Evolutionary conservation across 2,329 filamentous ascomycete species (phyloP), one percentile per base, ranked within the genome.

Genomic region (Thielaviopsis ethacetica): DNA sequence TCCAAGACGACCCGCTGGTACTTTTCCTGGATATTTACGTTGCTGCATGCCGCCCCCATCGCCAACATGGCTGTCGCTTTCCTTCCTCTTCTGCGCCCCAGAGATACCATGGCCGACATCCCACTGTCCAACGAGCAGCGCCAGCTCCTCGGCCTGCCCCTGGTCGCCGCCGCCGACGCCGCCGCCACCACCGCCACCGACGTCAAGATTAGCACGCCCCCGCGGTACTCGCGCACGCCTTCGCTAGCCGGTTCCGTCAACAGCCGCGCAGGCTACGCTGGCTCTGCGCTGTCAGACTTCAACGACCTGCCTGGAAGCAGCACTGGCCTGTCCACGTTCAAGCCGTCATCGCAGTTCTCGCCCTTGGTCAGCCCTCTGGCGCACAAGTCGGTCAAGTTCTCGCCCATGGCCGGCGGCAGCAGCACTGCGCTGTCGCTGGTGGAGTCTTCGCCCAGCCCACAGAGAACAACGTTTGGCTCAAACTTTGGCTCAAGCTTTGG

Each of bases 31-130:
- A 64, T 71, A 2, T 78, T 75, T 68, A 71, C 75, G 58, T 59
- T 70, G 6, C 54, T 79, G 19, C 78, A 86, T 63, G 60, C 79
- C 10, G 64, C 86, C 1, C 83, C 85, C 2, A 64, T 86, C 54
- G 70, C 85, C 66, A 95, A 95, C 71, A 86, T 95, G 57, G 68
- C 74, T 62, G 66, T 84, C 58, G 86, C 89, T 44, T 73, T 88
- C 60, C 74, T 82, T 53, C 93, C 91, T 2, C 78, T 95, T 13
- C 71, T 89, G 66, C 80, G 84, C 63, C 76, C 79, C 51, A 77
- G 47, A 41, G 93, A 97, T 70, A 80, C 90, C 63, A 79, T 96
- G 63, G 76, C 83, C 70, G 93, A 98, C 69, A 95, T 98, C 56
- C 83, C 91, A 62, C 79, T 98, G 64, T 96, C 91, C 0, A 84